Evolutionary conservation across 208 protist species (phyloP).

Genomic region (Spongospora subterranea): DNA sequence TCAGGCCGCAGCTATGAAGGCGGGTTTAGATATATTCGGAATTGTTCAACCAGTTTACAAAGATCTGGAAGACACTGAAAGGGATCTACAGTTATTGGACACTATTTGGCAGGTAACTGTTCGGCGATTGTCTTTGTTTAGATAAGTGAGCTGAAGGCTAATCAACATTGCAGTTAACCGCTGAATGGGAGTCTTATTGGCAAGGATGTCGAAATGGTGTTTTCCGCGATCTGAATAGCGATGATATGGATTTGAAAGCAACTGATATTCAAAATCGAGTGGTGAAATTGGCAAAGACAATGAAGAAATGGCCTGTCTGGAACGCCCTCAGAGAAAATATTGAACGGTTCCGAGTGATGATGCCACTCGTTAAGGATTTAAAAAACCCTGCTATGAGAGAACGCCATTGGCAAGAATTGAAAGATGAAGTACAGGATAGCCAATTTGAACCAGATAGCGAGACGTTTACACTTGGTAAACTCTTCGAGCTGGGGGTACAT

Average conservation of each 20-base stretch:
- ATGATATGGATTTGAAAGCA: constrained; percentile 87
- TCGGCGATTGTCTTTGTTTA: too few relatives aligned
- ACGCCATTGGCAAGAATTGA: constrained; percentile 75
- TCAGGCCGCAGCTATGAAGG: constrained; percentile 81
- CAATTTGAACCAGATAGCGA: constrained; percentile 87
- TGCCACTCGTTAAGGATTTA: constrained; percentile 94
- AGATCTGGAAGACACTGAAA: constrained; percentile 83
- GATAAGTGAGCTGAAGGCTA: too few relatives aligned
- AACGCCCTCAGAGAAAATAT: constrained; percentile 88
- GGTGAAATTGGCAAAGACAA: constrained; percentile 83
- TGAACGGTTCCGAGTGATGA: constrained; percentile 89
- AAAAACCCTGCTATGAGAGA: constrained; percentile 80
- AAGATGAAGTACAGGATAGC: constrained; percentile 62
- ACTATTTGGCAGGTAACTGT: constrained; percentile 81
- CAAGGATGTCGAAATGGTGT: constrained; percentile 84
- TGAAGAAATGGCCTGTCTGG: constrained; percentile 90
- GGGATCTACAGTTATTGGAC: constrained; percentile 83
- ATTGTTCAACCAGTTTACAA: constrained; percentile 88
- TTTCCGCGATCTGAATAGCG: constrained; percentile 84
- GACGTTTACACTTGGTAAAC: constrained; percentile 88
- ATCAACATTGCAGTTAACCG: constrained; percentile 73
- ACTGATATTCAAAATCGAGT: constrained; percentile 80
- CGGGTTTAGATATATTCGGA: constrained; percentile 92
- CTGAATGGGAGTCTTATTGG: constrained; percentile 86
- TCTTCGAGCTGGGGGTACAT: constrained; percentile 91